Base-by-base conservation (phyloP, 1,139 yeast genomes). In the Pichia kudriavzevii region DNA sequence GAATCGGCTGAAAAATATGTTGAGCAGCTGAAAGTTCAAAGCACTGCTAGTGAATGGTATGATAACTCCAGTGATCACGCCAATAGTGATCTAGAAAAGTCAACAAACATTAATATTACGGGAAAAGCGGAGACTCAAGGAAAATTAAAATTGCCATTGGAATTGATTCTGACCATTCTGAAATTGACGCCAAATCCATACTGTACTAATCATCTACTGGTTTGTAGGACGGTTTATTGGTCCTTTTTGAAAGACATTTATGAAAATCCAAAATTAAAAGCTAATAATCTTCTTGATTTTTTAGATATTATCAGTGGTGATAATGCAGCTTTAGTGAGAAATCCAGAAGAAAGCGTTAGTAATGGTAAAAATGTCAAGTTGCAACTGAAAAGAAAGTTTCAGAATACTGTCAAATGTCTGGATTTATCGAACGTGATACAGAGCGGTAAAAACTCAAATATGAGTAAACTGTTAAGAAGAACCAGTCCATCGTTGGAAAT, bases 361-460 rank as follows among this genome's bases (percentile, higher is more conserved):
- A 11, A 6, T 4, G 28, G 35, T 4, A 36, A 36, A 19, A 39
- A 39, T 12, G 26, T 29, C 3, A 40, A 40, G 21, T 13, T 40
- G 11, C 2, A 23, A 4, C 7, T 29, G 31, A 43, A 38, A 24
- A 35, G 40, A 19, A 53, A 43, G 28, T 43, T 38, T 23, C 38
- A 32, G 22, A 9, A 60, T 16, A 54, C 66, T 41, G 77, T 81
- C 12, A 59, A 60, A 34, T 62, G 62, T 11, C 63, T 91, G 23
- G 93, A 91, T 53, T 63, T 91, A 31, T 69, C 94, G 8, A 68
- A 75, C 37, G 84, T 88, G 35, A 75, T 85, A 39, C 97, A 91
- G 56, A 71, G 85, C 28, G 97, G 97, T n/a, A 87, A 83, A 53
- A 91, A 87, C 59, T 91, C 96, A 1, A 81, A 69, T 56, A 88